Conservation (phyloP, 1,284 basidiomycete genomes). For the Vanrija humicola region DNA sequence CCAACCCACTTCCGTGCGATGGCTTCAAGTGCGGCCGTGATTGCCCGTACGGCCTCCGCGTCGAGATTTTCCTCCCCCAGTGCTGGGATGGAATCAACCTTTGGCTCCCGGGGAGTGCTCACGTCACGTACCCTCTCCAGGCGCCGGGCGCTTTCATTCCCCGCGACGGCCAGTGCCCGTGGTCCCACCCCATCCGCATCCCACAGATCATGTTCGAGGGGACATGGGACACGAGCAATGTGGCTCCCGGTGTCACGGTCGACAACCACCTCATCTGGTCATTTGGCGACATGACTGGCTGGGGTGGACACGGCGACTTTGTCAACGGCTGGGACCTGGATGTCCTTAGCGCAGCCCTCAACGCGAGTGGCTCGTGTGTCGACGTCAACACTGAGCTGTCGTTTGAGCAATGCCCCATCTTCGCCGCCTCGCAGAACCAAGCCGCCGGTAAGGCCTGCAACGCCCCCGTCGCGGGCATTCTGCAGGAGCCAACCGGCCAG, state of each 20-base stretch:
- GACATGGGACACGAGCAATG: slow-evolving; percentile 21
- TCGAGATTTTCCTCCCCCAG: slow-evolving; percentile 28
- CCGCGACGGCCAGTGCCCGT: slow-evolving; percentile 27
- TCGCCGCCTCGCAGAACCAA: slow-evolving; percentile 23
- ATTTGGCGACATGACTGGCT: slow-evolving; percentile 40
- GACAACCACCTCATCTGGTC: slow-evolving; percentile 39
- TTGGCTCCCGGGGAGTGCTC: slow-evolving; percentile 27
- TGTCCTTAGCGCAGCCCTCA: slow-evolving; percentile 26
- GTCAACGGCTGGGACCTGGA: slow-evolving; percentile 30
- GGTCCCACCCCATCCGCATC: slow-evolving; percentile 34
- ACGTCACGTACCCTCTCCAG: slow-evolving; percentile 29
- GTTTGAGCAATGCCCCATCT: slow-evolving; percentile 23
- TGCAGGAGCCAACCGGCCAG: slow-evolving; percentile 25
- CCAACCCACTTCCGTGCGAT: slow-evolving; percentile 2
- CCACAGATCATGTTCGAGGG: slow-evolving; percentile 38
- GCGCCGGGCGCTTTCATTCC: not conserved
- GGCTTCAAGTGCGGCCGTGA: slow-evolving; percentile 27
- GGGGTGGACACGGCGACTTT: not conserved
- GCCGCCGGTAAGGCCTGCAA: slow-evolving; percentile 22
- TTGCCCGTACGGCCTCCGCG: slow-evolving; percentile 32
- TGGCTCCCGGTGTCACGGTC: slow-evolving; percentile 20
- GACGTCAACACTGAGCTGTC: slow-evolving; percentile 13
- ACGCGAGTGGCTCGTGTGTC: slow-evolving; percentile 22
- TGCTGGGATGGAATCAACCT: slow-evolving; percentile 38
- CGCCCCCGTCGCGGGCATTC: slow-evolving; percentile 21